phyloP scores from a whole-genome alignment of 2,329 filamentous ascomycete species.

The Penicillium sp. region DNA sequence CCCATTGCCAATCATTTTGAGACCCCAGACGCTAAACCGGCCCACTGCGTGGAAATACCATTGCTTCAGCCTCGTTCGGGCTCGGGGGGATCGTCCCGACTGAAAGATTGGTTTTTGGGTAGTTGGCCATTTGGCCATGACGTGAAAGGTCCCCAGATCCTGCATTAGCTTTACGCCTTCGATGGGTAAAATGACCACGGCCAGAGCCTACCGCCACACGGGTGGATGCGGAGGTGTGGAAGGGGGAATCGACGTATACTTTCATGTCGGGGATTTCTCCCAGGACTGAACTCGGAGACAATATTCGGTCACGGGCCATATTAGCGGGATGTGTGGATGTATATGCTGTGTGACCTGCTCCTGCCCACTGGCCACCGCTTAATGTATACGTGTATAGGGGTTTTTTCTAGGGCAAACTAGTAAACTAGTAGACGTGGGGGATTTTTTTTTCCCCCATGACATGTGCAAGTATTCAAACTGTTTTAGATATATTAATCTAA shows the following conservation, averaged over 20 bases:
- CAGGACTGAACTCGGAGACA: neutral
- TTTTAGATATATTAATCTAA: slow-evolving; percentile 1
- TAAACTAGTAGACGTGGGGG: neutral
- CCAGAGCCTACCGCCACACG: neutral
- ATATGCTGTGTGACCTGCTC: slow-evolving; percentile 3
- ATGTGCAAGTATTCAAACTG: neutral
- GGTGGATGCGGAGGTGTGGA: neutral
- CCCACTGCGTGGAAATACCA: slow-evolving; percentile 16
- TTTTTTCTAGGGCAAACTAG: neutral
- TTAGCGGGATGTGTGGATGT: slow-evolving; percentile 1
- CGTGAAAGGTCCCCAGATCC: neutral
- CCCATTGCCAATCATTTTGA: neutral
- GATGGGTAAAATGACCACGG: neutral
- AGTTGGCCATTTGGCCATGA: neutral
- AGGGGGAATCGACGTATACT: neutral
- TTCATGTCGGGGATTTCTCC: neutral
- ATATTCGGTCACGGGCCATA: neutral
- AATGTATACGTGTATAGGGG: neutral
- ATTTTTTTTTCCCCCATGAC: neutral
- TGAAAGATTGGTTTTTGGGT: neutral
- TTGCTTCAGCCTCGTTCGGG: slow-evolving; percentile 7
- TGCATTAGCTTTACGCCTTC: slow-evolving; percentile 2
- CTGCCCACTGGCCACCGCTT: neutral
- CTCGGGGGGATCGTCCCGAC: slow-evolving; percentile 4
- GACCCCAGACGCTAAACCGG: slow-evolving; percentile 5